Evolutionary conservation across 2,329 filamentous ascomycete genomes (phyloP), one percentile per base, ranked within the genome.

Genomic region (Alternaria sp.): DNA sequence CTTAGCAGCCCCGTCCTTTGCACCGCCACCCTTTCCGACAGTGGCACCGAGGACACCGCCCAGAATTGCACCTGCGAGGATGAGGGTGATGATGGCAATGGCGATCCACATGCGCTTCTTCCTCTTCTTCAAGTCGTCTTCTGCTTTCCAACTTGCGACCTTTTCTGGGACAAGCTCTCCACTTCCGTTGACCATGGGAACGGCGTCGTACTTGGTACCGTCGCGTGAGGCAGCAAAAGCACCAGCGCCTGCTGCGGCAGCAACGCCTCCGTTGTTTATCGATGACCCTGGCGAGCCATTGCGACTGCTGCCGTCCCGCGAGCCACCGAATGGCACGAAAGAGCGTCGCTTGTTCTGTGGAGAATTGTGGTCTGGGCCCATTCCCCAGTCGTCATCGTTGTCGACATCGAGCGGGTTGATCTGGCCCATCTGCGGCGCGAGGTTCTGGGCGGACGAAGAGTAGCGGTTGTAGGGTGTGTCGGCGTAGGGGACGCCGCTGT

Each of bases 341-440:
- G 90, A 89, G 67, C 84, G 86, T 63, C 87, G 85, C 77, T 84
- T 82, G 71, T 78, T 80, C 73, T 75, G 73, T 9, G 64, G 49
- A 79, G 63, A 82, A 70, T 87, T 89, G 21, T 62, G 54, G 21
- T 30, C 55, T 15, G 72, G 73, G 5, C 87, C 85, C 55, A 96
- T 85, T 2, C 91, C 93, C 76, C 97, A 94, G 73, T 97, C 94
- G 26, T 92, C 93, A 75, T 97, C 94, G 77, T 97, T 94, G 21
- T 87, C 87, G 67, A 97, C 94, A 14, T 90, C 89, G 73, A 92
- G 88, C 3, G 94, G 93, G 76, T 97, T 90, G 63, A 96, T 86
- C 55, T 79, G 76, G 55, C 79, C 86, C 72, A 80, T 74, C 33
- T 74, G 66, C 9, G 69, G 72, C 5, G 77, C 75, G 45, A 75